Evolutionary conservation across 2,329 filamentous ascomycete species (phyloP), one percentile per base, ranked within the genome.

Genomic region (Fusarium nematophilum): DNA sequence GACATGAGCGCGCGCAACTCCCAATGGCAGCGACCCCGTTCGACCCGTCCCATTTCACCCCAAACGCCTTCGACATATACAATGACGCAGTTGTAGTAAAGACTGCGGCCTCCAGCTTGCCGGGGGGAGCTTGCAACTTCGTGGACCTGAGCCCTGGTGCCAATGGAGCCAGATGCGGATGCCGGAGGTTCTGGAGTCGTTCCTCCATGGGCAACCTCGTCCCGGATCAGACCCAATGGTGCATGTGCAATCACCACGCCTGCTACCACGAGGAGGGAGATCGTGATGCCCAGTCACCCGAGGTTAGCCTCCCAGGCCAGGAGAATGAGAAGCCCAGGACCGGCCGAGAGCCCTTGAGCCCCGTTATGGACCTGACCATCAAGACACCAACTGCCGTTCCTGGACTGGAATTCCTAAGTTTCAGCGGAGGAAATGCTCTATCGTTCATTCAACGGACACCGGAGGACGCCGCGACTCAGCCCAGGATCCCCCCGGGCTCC

Each of bases 161-260:
- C 59, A 79, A 78, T 68, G 83, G 81, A 53, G 76, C 80, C 26
- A 79, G 79, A 56, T 87, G 85, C 59, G 85, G 85, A 69, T 87
- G 85, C 64, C 84, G 84, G 62, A 83, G 84, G 46, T 87, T 87
- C 73, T 87, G 84, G 83, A 80, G 79, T 66, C 80, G 79, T 57
- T 74, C 73, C 49, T 64, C 70, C 48, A 61, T 69, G 38, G 73
- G 67, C 26, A 70, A 72, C 42, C 68, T 74, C 39, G 69, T 73
- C 34, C 63, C 71, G 48, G 79, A 80, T 47, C 79, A 85, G 66
- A 66, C 76, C 23, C 75, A 76, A 56, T 85, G 80, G 78, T 87
- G 85, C 73, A 86, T 87, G 84, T 87, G 85, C 67, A 82, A 81
- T 46, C 85, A 87, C 64, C 85, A 87, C 71, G 85, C 85, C 47